phyloP scores from a whole-genome alignment of 176 grass and related monocot species.

The Hordeum marinum region DNA sequence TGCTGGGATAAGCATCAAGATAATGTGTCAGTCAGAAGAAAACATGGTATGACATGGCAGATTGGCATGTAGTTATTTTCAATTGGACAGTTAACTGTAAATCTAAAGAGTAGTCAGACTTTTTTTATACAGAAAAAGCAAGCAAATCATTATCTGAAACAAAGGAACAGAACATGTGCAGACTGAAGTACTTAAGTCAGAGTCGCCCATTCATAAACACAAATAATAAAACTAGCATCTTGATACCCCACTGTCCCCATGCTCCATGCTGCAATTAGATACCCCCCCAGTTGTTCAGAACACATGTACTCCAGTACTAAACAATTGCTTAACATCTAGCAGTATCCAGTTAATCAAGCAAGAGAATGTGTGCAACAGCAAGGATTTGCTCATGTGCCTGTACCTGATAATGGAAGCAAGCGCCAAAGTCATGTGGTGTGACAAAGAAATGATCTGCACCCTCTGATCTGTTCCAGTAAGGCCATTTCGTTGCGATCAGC shows the following conservation, averaged over 20 bases:
- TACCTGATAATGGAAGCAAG: slow-evolving; percentile 99
- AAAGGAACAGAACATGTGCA: slow-evolving; percentile 26
- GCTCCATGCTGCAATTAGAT: slow-evolving; percentile 22
- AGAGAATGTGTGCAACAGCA: slow-evolving; percentile 9
- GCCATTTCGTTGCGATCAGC: slow-evolving; percentile 71
- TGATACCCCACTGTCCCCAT: slow-evolving; percentile 23
- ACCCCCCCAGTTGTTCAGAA: not conserved
- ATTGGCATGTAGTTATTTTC: not conserved
- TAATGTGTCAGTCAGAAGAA: not conserved
- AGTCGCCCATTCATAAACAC: slow-evolving; percentile 5
- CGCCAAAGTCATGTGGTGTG: slow-evolving; percentile 85
- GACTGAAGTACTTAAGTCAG: slow-evolving; percentile 3
- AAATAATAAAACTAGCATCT: slow-evolving; percentile 1
- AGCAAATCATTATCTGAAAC: slow-evolving; percentile 3
- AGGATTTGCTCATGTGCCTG: slow-evolving; percentile 6
- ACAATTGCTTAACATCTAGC: not conserved
- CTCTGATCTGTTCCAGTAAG: slow-evolving; percentile 86
- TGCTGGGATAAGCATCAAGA: not conserved
- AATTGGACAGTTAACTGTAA: not conserved
- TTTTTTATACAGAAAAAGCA: not conserved
- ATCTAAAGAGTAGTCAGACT: not conserved
- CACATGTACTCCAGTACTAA: not conserved
- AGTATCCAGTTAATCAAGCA: not conserved
- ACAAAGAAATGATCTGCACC: slow-evolving; percentile 98
- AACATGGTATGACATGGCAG: not conserved